phyloP scores from a whole-genome alignment of 2,329 filamentous ascomycete genomes.

The Paecilomyces fulvus region DNA sequence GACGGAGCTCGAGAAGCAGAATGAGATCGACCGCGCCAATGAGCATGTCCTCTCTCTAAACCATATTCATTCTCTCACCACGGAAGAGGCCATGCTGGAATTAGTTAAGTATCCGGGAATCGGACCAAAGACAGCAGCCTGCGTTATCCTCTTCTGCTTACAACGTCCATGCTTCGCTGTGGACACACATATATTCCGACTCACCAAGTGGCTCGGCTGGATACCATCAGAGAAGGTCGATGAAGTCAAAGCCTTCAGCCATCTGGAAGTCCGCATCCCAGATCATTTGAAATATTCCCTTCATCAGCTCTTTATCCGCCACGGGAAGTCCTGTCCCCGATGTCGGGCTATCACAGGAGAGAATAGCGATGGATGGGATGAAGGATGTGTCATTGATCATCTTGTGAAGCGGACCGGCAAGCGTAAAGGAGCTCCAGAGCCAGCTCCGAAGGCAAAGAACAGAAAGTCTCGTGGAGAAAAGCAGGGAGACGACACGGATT shows the following conservation, averaged over 20 bases:
- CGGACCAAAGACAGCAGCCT: conserved; percentile 58
- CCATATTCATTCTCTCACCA: conserved; percentile 49
- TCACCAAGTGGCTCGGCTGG: conserved; percentile 56
- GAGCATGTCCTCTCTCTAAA: conserved; percentile 57
- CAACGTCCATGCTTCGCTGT: conserved; percentile 57
- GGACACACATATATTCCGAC: conserved; percentile 58
- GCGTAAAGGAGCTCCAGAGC: conserved; percentile 25
- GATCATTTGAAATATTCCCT: conserved; percentile 56
- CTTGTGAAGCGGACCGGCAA: conserved; percentile 50
- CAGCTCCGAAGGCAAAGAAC: not conserved
- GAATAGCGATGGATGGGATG: conserved; percentile 54
- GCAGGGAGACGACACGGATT: not conserved
- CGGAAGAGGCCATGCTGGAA: conserved; percentile 49
- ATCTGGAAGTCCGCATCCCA: conserved; percentile 53
- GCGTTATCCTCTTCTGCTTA: conserved; percentile 57
- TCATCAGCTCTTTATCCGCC: conserved; percentile 53
- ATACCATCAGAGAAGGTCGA: conserved; percentile 42
- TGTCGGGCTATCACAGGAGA: conserved; percentile 54
- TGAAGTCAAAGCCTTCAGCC: conserved; percentile 45
- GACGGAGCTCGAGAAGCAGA: conserved; percentile 43
- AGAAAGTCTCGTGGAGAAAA: conserved; percentile 3
- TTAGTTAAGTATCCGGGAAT: conserved; percentile 55
- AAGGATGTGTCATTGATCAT: conserved; percentile 57
- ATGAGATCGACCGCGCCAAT: conserved; percentile 50
- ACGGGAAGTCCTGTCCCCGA: conserved; percentile 54